Evolutionary conservation across 129 eudicot species (phyloP).

Genomic region (Ambrosia trifida): DNA sequence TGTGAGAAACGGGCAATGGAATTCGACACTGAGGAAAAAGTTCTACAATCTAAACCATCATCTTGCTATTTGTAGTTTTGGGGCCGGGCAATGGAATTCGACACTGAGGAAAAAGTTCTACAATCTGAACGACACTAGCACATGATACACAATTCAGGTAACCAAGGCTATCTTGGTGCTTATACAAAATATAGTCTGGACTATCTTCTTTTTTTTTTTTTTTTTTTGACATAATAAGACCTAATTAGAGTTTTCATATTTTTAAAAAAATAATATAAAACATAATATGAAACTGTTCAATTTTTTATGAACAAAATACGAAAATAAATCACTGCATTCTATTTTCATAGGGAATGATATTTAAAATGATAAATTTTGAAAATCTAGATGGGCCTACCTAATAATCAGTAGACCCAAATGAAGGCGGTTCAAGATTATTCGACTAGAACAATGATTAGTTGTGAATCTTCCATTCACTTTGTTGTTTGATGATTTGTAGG

Average conservation of each 20-base stretch:
- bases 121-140: constrained; percentile 63
- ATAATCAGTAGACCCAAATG: too few relatives aligned
- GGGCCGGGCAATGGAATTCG: constrained; percentile 67
- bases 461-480: background rate
- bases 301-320: too few relatives aligned
- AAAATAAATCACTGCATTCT: too few relatives aligned
- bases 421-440: too few relatives aligned
- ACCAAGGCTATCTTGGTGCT: constrained; percentile 5
- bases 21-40: constrained; percentile 51
- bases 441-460: too few relatives aligned
- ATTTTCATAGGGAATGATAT: too few relatives aligned
- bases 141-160: constrained; percentile 86
- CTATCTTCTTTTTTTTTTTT: too few relatives aligned
- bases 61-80: constrained; percentile 51
- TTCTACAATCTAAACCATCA: constrained; percentile 45
- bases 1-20: constrained; percentile 50
- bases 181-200: background rate
- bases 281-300: too few relatives aligned
- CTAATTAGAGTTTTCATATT: background rate
- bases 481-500: constrained; percentile 45
- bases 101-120: constrained; percentile 56
- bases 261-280: too few relatives aligned
- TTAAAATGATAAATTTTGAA: too few relatives aligned
- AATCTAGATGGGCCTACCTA: too few relatives aligned
- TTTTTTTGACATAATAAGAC: background rate